These are phyloP conservation scores for Artemisia princeps DNA, from an alignment of 140 eudicot species.

Conservation along the genomic window DNA sequence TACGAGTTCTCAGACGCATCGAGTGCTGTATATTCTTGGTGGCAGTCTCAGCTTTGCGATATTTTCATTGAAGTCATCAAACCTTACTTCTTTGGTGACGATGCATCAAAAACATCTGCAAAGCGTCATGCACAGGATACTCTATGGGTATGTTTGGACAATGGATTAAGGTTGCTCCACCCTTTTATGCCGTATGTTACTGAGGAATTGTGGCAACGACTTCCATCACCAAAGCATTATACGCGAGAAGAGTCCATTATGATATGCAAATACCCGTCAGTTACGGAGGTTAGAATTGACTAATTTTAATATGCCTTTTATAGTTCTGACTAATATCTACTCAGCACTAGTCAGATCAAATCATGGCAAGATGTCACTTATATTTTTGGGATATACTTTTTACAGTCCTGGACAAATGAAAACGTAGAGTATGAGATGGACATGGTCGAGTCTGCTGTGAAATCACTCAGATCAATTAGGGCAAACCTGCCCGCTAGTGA, in stretches of 20 bases:
- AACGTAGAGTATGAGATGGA: slow-evolving; percentile 64
- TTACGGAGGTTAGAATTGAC: slow-evolving; percentile 48
- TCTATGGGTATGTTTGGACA: slow-evolving; percentile 80
- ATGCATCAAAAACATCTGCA: slow-evolving; percentile 36
- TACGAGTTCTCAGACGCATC: slow-evolving; percentile 89
- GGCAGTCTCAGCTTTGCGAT: slow-evolving; percentile 86
- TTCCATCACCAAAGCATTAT: slow-evolving; percentile 56
- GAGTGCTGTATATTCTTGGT: slow-evolving; percentile 72
- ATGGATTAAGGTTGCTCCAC: slow-evolving; percentile 73
- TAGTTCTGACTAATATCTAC: neutral
- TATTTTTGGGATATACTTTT: slow-evolving; percentile 3
- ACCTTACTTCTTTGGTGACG: slow-evolving; percentile 60
- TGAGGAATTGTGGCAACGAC: slow-evolving; percentile 95
- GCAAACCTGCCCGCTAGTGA: slow-evolving; percentile 56
- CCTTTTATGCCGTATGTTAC: slow-evolving; percentile 97
- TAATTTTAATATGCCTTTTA: neutral
- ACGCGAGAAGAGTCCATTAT: slow-evolving; percentile 66
- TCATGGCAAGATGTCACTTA: neutral
- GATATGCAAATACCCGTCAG: slow-evolving; percentile 68
- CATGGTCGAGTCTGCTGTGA: slow-evolving; percentile 59
- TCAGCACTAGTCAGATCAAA: slow-evolving; percentile 10
- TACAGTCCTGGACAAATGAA: slow-evolving; percentile 75
- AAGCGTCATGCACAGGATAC: slow-evolving; percentile 65
- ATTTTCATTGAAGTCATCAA: slow-evolving; percentile 76
- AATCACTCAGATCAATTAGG: slow-evolving; percentile 64